phyloP scores from a whole-genome alignment of 305 asterid species.

The Rubia occidens region DNA sequence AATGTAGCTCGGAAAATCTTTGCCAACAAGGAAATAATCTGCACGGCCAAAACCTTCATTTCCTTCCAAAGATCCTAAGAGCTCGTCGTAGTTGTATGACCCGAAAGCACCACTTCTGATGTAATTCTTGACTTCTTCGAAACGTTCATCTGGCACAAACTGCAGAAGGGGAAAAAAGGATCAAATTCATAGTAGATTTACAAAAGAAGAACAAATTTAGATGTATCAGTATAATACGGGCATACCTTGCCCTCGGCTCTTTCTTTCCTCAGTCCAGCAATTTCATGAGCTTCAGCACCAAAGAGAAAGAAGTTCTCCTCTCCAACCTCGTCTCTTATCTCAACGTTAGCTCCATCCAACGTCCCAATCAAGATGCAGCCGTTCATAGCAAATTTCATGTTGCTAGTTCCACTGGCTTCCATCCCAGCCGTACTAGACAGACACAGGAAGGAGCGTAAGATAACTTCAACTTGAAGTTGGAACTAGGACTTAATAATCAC shows the following conservation, averaged over 20 bases:
- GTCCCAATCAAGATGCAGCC: constrained; percentile 87
- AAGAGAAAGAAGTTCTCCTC: constrained; percentile 84
- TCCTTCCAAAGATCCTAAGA: constrained; percentile 84
- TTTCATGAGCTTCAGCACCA: constrained; percentile 85
- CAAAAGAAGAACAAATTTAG: not conserved
- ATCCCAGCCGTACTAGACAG: constrained; percentile 77
- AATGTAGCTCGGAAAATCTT: constrained; percentile 87
- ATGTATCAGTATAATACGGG: not conserved
- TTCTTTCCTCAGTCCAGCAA: constrained; percentile 68
- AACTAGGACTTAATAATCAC: not conserved
- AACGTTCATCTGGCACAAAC: constrained; percentile 71
- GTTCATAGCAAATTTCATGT: constrained; percentile 92
- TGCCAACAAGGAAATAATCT: constrained; percentile 92
- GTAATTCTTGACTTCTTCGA: constrained; percentile 66
- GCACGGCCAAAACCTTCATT: constrained; percentile 77
- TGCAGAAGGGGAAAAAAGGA: constrained; percentile 26
- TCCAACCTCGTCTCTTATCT: constrained; percentile 89
- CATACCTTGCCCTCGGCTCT: constrained; percentile 79
- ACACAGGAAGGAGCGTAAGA: constrained; percentile 16
- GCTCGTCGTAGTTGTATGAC: constrained; percentile 42
- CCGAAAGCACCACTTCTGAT: constrained; percentile 79
- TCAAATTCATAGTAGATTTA: not conserved
- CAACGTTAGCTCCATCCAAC: constrained; percentile 92
- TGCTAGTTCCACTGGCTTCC: constrained; percentile 99
- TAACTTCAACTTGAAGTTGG: constrained; percentile 1